Evolutionary conservation across 805 yeast genomes (phyloP).

Genomic region (Saturnispora sanitii): DNA sequence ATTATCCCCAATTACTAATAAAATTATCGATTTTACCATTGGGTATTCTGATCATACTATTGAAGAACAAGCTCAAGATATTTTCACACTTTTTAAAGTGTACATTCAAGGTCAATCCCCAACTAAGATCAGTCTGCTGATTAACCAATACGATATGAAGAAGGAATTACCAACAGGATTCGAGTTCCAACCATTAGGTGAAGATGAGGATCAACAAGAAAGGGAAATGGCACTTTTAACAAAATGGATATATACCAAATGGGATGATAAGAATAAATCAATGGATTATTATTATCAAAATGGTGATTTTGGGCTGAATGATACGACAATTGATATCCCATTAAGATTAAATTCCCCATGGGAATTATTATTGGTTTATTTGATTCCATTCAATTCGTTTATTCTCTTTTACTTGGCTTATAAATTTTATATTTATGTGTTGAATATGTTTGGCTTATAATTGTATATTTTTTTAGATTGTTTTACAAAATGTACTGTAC

Average conservation of each 20-base stretch:
- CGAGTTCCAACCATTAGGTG: conserved; percentile 31
- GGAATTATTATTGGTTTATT: conserved; percentile 17
- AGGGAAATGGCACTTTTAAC: conserved; percentile 41
- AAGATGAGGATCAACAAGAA: conserved; percentile 34
- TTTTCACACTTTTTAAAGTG: conserved; percentile 52
- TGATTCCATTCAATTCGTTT: conserved; percentile 17
- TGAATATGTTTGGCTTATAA: background rate
- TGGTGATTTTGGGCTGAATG: conserved; percentile 37
- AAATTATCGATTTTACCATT: conserved; percentile 72
- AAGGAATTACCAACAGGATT: conserved; percentile 22
- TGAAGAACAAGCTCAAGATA: conserved; percentile 66
- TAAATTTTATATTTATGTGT: conserved; percentile 1
- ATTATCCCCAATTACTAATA: conserved; percentile 42
- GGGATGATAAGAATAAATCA: conserved; percentile 71
- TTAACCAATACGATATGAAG: conserved; percentile 44
- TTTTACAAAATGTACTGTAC: no score
- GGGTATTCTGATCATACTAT: conserved; percentile 66
- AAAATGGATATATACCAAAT: conserved; percentile 61
- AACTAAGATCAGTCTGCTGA: conserved; percentile 47
- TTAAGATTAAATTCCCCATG: conserved; percentile 15
- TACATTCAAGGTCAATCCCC: conserved; percentile 72
- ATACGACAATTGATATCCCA: conserved; percentile 14
- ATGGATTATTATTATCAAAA: conserved; percentile 50
- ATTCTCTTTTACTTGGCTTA: conserved; percentile 5
- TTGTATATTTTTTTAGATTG: background rate